Percentiles rank a stretch among this genome's conserved stretches.
These are phyloP conservation scores for Globisporangium mamillatum DNA, from an alignment of 352 stramenopile genomes.

Conservation along the genomic window DNA sequence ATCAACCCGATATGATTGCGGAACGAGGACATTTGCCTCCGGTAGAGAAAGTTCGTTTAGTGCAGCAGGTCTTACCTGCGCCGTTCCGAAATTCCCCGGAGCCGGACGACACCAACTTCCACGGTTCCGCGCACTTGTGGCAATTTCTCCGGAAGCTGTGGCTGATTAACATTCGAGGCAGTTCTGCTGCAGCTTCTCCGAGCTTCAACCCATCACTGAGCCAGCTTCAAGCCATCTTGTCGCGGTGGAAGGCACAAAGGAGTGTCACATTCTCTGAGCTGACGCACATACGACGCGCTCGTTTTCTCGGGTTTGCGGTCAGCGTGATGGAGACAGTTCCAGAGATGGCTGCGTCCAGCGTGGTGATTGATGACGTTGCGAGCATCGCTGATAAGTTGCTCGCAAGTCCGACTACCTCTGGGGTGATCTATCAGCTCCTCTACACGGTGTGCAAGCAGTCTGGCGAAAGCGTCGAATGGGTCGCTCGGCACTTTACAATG, in stretches of 20 bases:
- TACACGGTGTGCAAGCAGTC: conserved; percentile 12
- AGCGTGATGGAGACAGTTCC: not conserved
- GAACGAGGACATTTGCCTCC: not conserved
- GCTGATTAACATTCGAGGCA: conserved; percentile 3
- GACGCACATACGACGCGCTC: conserved; percentile 3
- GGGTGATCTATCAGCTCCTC: conserved; percentile 14
- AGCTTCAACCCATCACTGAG: not conserved
- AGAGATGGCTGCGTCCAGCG: not conserved
- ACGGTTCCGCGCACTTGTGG: conserved; percentile 26
- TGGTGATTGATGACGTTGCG: not conserved
- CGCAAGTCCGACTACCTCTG: not conserved
- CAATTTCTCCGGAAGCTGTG: conserved; percentile 27
- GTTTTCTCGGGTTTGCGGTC: conserved; percentile 9
- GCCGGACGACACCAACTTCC: conserved; percentile 25
- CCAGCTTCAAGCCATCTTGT: not conserved
- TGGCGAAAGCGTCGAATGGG: not conserved
- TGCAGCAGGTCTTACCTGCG: conserved; percentile 13
- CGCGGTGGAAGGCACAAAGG: conserved; percentile 9
- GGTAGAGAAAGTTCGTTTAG: not conserved
- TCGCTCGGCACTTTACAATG: conserved; percentile 8
- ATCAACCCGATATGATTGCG: not conserved
- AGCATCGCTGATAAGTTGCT: conserved; percentile 8
- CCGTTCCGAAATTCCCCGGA: conserved; percentile 20
- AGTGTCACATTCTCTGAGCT: not conserved
- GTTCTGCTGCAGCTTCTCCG: not conserved